Evolutionary conservation across 1,284 basidiomycete species (phyloP), one percentile per base, ranked within the genome.

Genomic region (Tetrapyrgos nigripes): DNA sequence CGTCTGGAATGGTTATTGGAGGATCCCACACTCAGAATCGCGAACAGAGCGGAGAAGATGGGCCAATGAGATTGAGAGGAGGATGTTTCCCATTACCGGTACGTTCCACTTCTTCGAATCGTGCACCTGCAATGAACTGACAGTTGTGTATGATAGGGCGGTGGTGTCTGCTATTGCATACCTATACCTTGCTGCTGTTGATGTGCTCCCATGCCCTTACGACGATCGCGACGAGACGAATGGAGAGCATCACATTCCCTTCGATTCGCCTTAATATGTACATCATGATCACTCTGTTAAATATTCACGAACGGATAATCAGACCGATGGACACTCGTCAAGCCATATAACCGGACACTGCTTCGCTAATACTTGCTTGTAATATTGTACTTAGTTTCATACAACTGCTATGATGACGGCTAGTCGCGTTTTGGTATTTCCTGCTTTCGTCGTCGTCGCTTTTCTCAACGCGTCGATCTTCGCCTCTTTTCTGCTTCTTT

Each of bases 81-180:
- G 68, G 68, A 17, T 69, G 68, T 55, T 64, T 69, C 24, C 68
- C 68, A n/a, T 68, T 66, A 43, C 68, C 68, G 43, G 67, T 69
- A 56, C 55, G 66, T 59, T 45, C 5, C 27, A 6, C 21, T 40
- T 19, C 10, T 3, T 43, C 28, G 21, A 17, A 31, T 21, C 10
- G 40, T 26, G 14, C 17, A 14, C 17, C n/a, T 29, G 11, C 11
- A 29, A 19, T 28, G 5, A n/a, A 54, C 26, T 29, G 49, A 27
- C 26, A 11, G 21, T 40, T 31, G 3, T 26, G 17, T 9, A 19
- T 13, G 17, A 29, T 37, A 65, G 64, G 59, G 64, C 37, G 66
- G 65, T 13, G 57, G 61, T 24, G 62, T 63, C 49, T 67, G 66
- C 28, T 65, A 58, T 46, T 62, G 65, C 35, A 62, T 66, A 53